phyloP scores from a whole-genome alignment of 1,284 basidiomycete species.

The Cutaneotrichosporon cutaneum region DNA sequence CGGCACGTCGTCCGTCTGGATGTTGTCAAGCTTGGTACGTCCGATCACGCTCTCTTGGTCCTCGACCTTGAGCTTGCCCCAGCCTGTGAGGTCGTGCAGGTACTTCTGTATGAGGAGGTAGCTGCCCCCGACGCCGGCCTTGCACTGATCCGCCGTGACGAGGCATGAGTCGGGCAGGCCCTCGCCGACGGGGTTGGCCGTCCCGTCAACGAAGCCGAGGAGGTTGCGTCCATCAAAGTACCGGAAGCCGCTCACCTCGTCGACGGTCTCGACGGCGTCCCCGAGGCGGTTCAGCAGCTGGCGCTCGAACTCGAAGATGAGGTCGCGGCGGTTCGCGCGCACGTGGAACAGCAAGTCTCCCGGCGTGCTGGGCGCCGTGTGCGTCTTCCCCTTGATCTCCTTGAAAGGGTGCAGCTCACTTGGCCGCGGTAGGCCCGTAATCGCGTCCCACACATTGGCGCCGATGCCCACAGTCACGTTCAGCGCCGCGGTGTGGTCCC shows the following conservation, averaged over 20 bases:
- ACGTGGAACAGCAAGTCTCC: conserved; percentile 25
- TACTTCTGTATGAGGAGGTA: conserved; percentile 26
- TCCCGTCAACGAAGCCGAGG: conserved; percentile 27
- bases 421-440: conserved; percentile 15
- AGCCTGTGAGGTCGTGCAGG: conserved; percentile 21
- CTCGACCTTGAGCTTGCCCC: conserved; percentile 19
- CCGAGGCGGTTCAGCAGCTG: conserved; percentile 18
- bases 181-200: conserved; percentile 24
- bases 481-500: conserved; percentile 11
- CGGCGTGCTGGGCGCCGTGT: conserved; percentile 19
- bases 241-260: conserved; percentile 20
- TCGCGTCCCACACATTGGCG: conserved; percentile 16
- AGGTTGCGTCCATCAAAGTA: conserved; percentile 29
- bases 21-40: conserved; percentile 25
- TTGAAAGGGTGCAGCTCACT: conserved; percentile 21
- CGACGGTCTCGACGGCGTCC: conserved; percentile 12
- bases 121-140: conserved; percentile 12
- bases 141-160: conserved; percentile 6
- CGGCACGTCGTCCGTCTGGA: conserved; percentile 19
- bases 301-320: conserved; percentile 24
- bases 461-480: conserved; percentile 24
- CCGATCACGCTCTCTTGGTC: conserved; percentile 21
- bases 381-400: conserved; percentile 17
- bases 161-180: conserved; percentile 8
- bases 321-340: conserved; percentile 21